Base-by-base conservation (phyloP, 371 early-diverging fungal species). In the Mortierella sp. region DNA sequence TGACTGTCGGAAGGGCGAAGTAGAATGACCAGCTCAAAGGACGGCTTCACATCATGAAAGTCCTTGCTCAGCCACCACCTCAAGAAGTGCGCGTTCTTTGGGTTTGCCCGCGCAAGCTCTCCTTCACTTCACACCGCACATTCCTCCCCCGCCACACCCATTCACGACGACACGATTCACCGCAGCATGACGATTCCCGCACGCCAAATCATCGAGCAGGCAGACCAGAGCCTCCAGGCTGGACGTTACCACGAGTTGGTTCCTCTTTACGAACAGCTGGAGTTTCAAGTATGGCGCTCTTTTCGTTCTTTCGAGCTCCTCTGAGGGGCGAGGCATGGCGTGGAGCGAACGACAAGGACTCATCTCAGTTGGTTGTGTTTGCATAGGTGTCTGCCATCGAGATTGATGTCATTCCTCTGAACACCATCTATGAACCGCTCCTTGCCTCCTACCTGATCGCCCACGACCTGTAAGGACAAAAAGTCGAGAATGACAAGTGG, bases 201-300 rank as follows among this genome's bases (percentile, higher is more conserved):
- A 31, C 57, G 52, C 22, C 52, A 59, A 40, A 64, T 76, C 24
- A 22, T 76, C 43, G 69, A 60, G 29, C 76, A 76, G 50, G 76
- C 76, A n/a, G 69, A 76, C 45, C 31, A 34, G 16, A 50, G 49
- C 39, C 63, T 76, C 57, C 54, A 68, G 63, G 43, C 69, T 45
- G 76, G 76, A 21, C 76, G 65, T 10, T 64, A 60, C 54, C 64
- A 68, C 27, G 76, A 76, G 28, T 69, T 76, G 34, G 68, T 76
- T 48, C 69, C 69, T 48, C 57, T 76, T 0, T 76, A 76, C 46
- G 76, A 76, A 44, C 76, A 68, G 13, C 69, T 76, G 17, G 76
- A 76, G 54, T 76, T 76, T 47, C 69, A 67, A 61, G 76, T 60
- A 68, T 34, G 34, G 34, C 4, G 34, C 7, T 4, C 7, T 10